Percentiles rank a stretch among this genome's conserved stretches.
phyloP scores from a whole-genome alignment of 202 grass and related monocot genomes.

The Digitaria exilis region DNA sequence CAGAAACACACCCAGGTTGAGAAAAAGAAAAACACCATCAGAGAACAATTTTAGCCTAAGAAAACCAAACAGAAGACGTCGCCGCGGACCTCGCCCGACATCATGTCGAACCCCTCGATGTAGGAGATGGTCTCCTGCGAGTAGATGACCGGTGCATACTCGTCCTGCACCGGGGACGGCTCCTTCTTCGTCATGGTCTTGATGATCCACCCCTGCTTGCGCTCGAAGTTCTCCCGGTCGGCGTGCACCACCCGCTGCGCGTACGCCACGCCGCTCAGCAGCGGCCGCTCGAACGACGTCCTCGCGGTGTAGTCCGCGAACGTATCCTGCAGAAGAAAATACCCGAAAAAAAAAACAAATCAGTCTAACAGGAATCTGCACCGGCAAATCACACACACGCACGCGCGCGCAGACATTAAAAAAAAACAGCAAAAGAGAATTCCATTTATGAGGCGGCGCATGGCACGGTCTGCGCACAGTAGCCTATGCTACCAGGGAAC shows the following conservation, averaged over 20 bases:
- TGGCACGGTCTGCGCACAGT: conserved; percentile 12
- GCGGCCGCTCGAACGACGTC: conserved; percentile 89
- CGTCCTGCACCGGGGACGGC: conserved; percentile 77
- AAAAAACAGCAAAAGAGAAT: not conserved
- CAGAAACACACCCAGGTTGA: conserved; percentile 19
- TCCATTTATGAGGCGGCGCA: not conserved
- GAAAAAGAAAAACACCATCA: not conserved
- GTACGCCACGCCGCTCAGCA: conserved; percentile 91
- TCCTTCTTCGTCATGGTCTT: conserved; percentile 98
- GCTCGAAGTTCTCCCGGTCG: conserved; percentile 74
- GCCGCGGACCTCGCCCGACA: conserved; percentile 84
- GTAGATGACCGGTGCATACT: conserved; percentile 93
- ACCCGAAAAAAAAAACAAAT: not conserved
- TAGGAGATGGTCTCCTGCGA: conserved; percentile 97
- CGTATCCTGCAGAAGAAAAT: conserved; percentile 54
- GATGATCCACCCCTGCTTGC: conserved; percentile 87
- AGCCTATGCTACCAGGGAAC: conserved; percentile 6
- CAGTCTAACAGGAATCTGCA: not conserved
- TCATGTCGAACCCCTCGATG: conserved; percentile 95
- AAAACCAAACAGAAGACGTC: not conserved
- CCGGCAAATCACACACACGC: not conserved
- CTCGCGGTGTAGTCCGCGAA: conserved; percentile 85
- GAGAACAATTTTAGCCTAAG: not conserved
- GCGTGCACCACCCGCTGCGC: conserved; percentile 80
- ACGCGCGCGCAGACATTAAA: too few species aligned